These are phyloP conservation scores for Hemisphaericaspora subhashii DNA, from an alignment of 1,139 yeast genomes.

Conservation along the genomic window DNA sequence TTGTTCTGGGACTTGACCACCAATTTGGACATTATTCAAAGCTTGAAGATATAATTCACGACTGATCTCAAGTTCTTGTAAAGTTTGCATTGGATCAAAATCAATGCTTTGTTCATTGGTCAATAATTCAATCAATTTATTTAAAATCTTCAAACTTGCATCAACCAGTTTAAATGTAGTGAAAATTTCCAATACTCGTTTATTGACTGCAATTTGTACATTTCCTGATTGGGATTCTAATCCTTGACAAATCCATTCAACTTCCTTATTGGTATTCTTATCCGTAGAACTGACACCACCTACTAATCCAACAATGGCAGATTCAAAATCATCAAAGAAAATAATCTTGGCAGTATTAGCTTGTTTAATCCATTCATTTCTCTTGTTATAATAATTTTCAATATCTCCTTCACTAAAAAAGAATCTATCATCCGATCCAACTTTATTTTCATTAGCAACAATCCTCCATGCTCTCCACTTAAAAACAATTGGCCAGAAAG, in stretches of 20 bases:
- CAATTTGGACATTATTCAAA: constrained; percentile 50
- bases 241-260: constrained; percentile 59
- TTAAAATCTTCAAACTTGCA: constrained; percentile 55
- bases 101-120: constrained; percentile 38
- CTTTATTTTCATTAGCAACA: constrained; percentile 22
- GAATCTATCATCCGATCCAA: constrained; percentile 32
- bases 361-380: constrained; percentile 44
- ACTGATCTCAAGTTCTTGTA: constrained; percentile 49
- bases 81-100: constrained; percentile 55
- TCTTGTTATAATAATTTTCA: constrained; percentile 27
- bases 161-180: constrained; percentile 52
- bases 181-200: constrained; percentile 57
- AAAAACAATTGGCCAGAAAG: constrained; percentile 31
- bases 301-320: constrained; percentile 54
- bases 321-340: constrained; percentile 52
- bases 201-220: constrained; percentile 55
- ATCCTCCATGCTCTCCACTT: constrained; percentile 38
- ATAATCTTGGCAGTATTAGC: constrained; percentile 51
- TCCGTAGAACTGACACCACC: constrained; percentile 48
- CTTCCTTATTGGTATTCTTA: constrained; percentile 48
- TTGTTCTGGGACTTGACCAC: constrained; percentile 45
- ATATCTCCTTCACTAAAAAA: constrained; percentile 33
- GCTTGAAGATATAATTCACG: constrained; percentile 48
- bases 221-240: constrained; percentile 42
- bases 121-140: constrained; percentile 58